Evolutionary conservation across 2,329 filamentous ascomycete genomes (phyloP).

Genomic region (Xylariaceae sp.): DNA sequence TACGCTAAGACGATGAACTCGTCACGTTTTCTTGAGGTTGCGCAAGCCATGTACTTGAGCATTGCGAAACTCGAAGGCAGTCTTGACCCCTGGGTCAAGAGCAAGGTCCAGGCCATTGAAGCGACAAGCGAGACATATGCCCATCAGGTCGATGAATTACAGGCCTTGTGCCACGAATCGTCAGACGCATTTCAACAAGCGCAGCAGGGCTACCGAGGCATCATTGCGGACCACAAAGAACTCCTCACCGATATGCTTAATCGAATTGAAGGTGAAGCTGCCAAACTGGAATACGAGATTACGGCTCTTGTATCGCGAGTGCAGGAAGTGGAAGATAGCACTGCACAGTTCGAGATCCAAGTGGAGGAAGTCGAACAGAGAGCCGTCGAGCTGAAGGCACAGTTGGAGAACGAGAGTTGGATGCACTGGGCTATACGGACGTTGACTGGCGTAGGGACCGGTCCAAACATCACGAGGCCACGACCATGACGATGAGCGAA

Average conservation of each 20-base stretch:
- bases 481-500: constrained; percentile 18
- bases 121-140: constrained; percentile 57
- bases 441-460: constrained; percentile 55
- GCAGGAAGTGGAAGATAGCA: constrained; percentile 79
- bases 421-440: constrained; percentile 59
- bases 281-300: constrained; percentile 90
- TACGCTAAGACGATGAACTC: constrained; percentile 15
- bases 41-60: constrained; percentile 48
- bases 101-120: constrained; percentile 52
- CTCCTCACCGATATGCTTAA: constrained; percentile 66
- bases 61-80: constrained; percentile 48
- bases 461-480: constrained; percentile 48
- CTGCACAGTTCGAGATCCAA: constrained; percentile 72
- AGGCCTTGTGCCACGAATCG: constrained; percentile 62
- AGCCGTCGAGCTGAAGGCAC: constrained; percentile 56
- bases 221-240: constrained; percentile 63
- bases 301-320: constrained; percentile 73
- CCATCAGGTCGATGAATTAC: constrained; percentile 59
- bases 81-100: constrained; percentile 57
- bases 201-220: constrained; percentile 60
- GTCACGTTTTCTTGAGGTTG: constrained; percentile 44
- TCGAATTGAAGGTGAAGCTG: constrained; percentile 73
- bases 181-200: constrained; percentile 65
- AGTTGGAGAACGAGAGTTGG: constrained; percentile 61
- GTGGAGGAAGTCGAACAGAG: constrained; percentile 65